Percentiles rank a stretch among this genome's conserved stretches.
phyloP scores from a whole-genome alignment of 2,329 filamentous ascomycete species.

The Gaeumannomyces tritici region DNA sequence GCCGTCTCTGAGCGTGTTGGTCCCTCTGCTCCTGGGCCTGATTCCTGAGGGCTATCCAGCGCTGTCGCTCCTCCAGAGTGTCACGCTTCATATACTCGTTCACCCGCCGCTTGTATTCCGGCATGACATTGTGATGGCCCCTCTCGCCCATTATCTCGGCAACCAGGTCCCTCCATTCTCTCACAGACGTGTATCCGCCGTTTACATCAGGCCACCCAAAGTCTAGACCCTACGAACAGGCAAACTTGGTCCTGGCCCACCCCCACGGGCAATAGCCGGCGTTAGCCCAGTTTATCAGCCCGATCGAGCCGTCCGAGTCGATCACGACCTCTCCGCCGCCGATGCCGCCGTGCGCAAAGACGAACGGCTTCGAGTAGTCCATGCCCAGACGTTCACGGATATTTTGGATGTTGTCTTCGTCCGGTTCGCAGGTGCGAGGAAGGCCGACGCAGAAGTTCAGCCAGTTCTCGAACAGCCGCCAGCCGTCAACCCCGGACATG shows the following conservation, averaged over 20 bases:
- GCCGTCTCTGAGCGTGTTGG: too few species aligned
- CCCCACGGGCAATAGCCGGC: constrained; percentile 6
- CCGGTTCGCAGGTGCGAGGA: too few species aligned
- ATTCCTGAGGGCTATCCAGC: too few species aligned
- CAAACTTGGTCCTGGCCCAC: constrained; percentile 8
- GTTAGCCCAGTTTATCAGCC: constrained; percentile 6
- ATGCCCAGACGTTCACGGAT: constrained; percentile 5
- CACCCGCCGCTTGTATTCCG: neutral
- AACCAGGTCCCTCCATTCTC: neutral
- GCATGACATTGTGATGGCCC: neutral
- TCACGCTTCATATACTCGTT: too few species aligned
- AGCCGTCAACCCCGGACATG: neutral
- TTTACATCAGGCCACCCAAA: neutral
- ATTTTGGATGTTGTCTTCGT: constrained; percentile 5
- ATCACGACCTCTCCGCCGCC: constrained; percentile 9
- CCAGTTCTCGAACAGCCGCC: neutral
- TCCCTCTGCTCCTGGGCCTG: too few species aligned
- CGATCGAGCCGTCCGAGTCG: constrained; percentile 5
- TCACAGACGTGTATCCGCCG: neutral
- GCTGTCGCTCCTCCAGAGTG: too few species aligned
- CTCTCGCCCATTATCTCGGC: neutral
- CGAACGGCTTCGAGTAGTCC: neutral
- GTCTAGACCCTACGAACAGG: neutral
- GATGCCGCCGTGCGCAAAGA: constrained; percentile 8
- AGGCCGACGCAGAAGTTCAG: neutral